A percentile compares a stretch with the other conserved stretches of the same genome.
These are phyloP conservation scores for Pseudozyma sp. DNA, from an alignment of 1,284 basidiomycete genomes.

Conservation along the genomic window DNA sequence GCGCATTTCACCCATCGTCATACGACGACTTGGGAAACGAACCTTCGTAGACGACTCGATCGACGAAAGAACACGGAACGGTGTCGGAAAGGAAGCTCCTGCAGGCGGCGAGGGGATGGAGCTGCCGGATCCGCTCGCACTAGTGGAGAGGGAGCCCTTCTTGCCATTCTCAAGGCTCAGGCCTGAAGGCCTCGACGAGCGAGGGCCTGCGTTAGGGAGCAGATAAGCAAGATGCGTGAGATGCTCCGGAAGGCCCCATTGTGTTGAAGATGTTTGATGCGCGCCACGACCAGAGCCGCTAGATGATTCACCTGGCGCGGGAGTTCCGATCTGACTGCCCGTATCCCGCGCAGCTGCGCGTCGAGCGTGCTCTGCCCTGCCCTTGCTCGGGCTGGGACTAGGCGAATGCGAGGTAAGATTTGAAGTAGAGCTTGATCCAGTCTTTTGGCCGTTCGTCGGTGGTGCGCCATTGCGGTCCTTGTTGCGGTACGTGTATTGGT, in stretches of 20 bases:
- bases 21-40: constrained; percentile 91
- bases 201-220: constrained; percentile 76
- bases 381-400: constrained; percentile 59
- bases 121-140: constrained; percentile 26
- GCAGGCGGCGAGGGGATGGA: constrained; percentile 29
- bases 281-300: constrained; percentile 14
- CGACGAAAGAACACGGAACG: constrained; percentile 53
- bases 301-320: constrained; percentile 41
- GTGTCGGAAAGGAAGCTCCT: constrained; percentile 77
- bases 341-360: constrained; percentile 40
- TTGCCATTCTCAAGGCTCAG: constrained; percentile 20
- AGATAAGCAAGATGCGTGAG: constrained; percentile 86
- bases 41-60: constrained; percentile 89
- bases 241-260: constrained; percentile 94
- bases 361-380: constrained; percentile 36
- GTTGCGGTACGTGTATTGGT: constrained; percentile 75
- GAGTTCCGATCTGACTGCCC: constrained; percentile 54
- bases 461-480: constrained; percentile 64
- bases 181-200: constrained; percentile 5
- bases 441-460: constrained; percentile 31
- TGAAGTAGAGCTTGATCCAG: constrained; percentile 38
- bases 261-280: constrained; percentile 76
- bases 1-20: constrained; percentile 95
- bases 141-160: constrained; percentile 16
- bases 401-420: constrained; percentile 56